Base-by-base conservation (phyloP, 2,329 filamentous ascomycete genomes). In the Camptophora hylomeconis region DNA sequence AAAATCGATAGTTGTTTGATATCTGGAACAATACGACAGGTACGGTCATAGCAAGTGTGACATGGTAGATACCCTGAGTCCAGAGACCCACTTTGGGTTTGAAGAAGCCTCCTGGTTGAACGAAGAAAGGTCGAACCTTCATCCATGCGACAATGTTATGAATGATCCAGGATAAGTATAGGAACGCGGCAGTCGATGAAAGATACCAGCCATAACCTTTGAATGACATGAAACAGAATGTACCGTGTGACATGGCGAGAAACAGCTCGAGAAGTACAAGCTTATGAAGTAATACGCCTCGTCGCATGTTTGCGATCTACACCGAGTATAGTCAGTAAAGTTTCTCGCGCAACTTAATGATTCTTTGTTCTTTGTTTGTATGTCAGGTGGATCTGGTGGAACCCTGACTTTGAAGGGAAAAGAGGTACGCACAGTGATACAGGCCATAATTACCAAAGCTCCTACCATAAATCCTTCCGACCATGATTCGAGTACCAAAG, bases 61-160 rank as follows among this genome's bases (percentile, higher is more conserved):
- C 54, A 28, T 77, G 70, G 44, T 75, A 77, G 18, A 44, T 41
- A 17, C 39, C 39, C 13, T 35, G 38, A 10, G 39, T 35, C 39
- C 39, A 42, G 20, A 32, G 38, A 20, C 38, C 42, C 7, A 37
- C 40, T 14, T 31, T 24, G 4, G 35, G 35, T 24, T 36, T 32
- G 31, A 74, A 48, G 7, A 55, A 44, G 25, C 63, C 71, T 17
- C 61, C 59, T 5, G 55, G 51, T 17, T 51, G 57, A 3, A 57
- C 57, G 5, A 75, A 53, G 41, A 75, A 75, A 0, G 72, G 72
- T 30, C 62, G 65, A 37, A 68, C 72, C 50, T 77, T 77, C 50
- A 78, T 65, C 73, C 72, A 78, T 1, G 72, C 63, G 35, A 78
- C 70, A 35, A 77, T 59, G 38, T 77, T 78, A 48, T 78, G 73